Percentiles rank a stretch among this genome's conserved stretches.
phyloP scores from a whole-genome alignment of 2,329 filamentous ascomycete species.

The Rhinocladiella mackenziei region DNA sequence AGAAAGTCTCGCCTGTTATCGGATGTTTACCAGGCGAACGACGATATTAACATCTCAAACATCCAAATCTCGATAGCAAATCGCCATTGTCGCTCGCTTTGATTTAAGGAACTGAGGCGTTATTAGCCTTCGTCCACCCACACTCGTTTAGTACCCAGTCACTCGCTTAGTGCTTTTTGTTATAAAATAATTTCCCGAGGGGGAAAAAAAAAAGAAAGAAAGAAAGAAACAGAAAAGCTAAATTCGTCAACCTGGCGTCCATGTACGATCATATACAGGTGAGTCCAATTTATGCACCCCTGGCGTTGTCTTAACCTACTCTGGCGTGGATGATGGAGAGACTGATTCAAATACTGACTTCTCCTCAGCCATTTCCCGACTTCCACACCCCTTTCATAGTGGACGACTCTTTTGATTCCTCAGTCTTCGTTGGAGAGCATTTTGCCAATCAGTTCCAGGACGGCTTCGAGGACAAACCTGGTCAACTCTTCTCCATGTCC shows the following conservation, averaged over 20 bases:
- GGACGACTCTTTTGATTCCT: constrained; percentile 46
- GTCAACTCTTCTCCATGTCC: constrained; percentile 71
- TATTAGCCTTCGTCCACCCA: constrained; percentile 34
- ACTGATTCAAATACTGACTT: constrained; percentile 35
- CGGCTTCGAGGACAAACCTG: constrained; percentile 53
- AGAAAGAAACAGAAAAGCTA: too few species aligned
- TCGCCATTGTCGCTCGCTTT: constrained; percentile 42
- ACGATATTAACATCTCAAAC: constrained; percentile 6
- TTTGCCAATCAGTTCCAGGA: constrained; percentile 45
- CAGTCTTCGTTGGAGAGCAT: constrained; percentile 44
- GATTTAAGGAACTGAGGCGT: constrained; percentile 43
- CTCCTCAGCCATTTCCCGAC: constrained; percentile 32
- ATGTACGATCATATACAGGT: constrained; percentile 46
- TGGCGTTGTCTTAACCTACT: constrained; percentile 17
- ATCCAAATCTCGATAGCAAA: constrained; percentile 23
- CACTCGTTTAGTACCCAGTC: constrained; percentile 41
- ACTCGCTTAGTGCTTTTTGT: constrained; percentile 44
- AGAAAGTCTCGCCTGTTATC: constrained; percentile 8
- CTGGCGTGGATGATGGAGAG: too few species aligned
- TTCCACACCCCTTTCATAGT: constrained; percentile 47
- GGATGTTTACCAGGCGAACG: constrained; percentile 19
- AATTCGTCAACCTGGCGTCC: constrained; percentile 49
- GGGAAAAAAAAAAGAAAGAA: too few species aligned
- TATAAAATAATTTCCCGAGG: constrained; percentile 34
- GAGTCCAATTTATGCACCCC: constrained; percentile 30